A percentile compares a stretch with the other conserved stretches of the same genome.
phyloP scores from a whole-genome alignment of 805 yeast genomes.

The Wickerhamomyces hampshirensis region DNA sequence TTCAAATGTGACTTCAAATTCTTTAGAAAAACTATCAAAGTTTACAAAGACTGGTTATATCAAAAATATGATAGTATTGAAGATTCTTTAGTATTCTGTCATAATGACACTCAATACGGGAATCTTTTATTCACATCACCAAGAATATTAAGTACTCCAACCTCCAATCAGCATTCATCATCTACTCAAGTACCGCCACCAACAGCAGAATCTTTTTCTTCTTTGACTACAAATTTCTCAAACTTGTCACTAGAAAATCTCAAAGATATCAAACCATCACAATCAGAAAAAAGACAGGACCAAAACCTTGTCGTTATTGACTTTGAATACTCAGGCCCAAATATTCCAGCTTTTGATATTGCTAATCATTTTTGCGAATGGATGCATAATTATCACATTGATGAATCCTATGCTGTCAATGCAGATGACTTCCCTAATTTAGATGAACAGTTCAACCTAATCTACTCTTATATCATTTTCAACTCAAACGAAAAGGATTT shows the following conservation, averaged over 20 bases:
- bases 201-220: slow-evolving; percentile 4
- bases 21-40: slow-evolving; percentile 43
- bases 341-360: slow-evolving; percentile 82
- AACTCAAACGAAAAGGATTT: slow-evolving; percentile 16
- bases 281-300: slow-evolving; percentile 46
- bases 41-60: slow-evolving; percentile 62
- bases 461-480: slow-evolving; percentile 53
- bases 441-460: slow-evolving; percentile 63
- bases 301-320: slow-evolving; percentile 86
- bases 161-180: slow-evolving; percentile 1
- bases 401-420: slow-evolving; percentile 33
- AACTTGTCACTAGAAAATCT: slow-evolving; percentile 21
- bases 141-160: slow-evolving; percentile 40
- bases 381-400: slow-evolving; percentile 87
- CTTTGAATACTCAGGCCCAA: slow-evolving; percentile 93
- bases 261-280: slow-evolving; percentile 29
- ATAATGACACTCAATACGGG: slow-evolving; percentile 96
- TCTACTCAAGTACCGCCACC: not conserved
- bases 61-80: slow-evolving; percentile 41
- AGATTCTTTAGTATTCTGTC: slow-evolving; percentile 71
- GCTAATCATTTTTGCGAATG: slow-evolving; percentile 94
- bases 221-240: slow-evolving; percentile 16
- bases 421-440: slow-evolving; percentile 61
- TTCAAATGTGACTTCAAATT: slow-evolving; percentile 43
- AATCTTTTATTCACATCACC: slow-evolving; percentile 58